Conservation (phyloP, 805 yeast species). For the Lachancea kluyveri region DNA sequence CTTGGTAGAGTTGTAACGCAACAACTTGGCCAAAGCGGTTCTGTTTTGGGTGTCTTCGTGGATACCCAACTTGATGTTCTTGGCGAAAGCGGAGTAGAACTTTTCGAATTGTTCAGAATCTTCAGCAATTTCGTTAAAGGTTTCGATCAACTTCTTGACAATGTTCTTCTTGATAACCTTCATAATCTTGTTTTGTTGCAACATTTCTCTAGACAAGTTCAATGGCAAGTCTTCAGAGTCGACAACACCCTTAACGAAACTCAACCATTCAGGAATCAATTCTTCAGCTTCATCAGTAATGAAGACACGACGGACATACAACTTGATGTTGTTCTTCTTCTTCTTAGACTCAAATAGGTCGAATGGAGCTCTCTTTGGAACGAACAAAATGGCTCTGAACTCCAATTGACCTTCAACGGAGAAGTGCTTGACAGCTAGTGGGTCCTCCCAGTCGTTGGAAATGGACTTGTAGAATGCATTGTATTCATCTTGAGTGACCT, state of each 20-base stretch:
- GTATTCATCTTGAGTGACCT: conserved; percentile 96
- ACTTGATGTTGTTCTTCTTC: conserved; percentile 98
- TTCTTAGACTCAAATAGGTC: conserved; percentile 97
- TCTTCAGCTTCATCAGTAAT: conserved; percentile 99
- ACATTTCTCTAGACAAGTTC: conserved; percentile 99
- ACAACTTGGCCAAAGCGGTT: conserved; percentile 86
- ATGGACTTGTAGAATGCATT: conserved; percentile 98
- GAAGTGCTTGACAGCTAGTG: conserved; percentile 98
- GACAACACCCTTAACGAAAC: conserved; percentile 97
- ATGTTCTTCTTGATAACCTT: conserved; percentile 99
- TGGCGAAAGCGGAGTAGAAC: conserved; percentile 95
- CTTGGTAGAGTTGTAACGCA: conserved; percentile 96
- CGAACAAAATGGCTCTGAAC: conserved; percentile 94
- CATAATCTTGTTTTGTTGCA: conserved; percentile 99
- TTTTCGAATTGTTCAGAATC: conserved; percentile 97
- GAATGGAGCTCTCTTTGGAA: conserved; percentile 99
- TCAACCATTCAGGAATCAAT: conserved; percentile 97
- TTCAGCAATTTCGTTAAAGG: conserved; percentile 99
- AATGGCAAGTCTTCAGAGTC: conserved; percentile 99
- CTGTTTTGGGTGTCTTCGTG: conserved; percentile 99
- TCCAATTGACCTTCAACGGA: conserved; percentile 99
- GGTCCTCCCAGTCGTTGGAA: conserved; percentile 99
- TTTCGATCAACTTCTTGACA: conserved; percentile 96
- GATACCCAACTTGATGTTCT: conserved; percentile 97
- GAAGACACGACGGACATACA: conserved; percentile 98